These are phyloP conservation scores for Chaetomium fimeti DNA, from an alignment of 495 filamentous ascomycete species.

Conservation along the genomic window DNA sequence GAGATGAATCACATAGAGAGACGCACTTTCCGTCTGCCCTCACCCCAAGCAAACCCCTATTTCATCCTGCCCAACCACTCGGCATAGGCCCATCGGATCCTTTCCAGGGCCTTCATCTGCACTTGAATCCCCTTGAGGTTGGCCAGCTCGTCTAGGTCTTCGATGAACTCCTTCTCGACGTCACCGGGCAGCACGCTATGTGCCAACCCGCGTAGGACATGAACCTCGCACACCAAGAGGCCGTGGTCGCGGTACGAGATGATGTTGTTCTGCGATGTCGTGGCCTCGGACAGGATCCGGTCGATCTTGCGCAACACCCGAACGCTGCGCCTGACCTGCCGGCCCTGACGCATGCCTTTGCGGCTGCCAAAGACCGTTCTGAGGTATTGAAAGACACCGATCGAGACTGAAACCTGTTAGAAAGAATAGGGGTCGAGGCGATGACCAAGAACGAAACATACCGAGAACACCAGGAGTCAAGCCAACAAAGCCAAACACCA, in stretches of 20 bases:
- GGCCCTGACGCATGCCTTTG: slow-evolving; percentile 59
- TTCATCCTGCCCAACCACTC: slow-evolving; percentile 58
- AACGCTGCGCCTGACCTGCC: slow-evolving; percentile 62
- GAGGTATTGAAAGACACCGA: slow-evolving; percentile 72
- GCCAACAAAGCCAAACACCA: slow-evolving; percentile 94
- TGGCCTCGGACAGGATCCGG: slow-evolving; percentile 68
- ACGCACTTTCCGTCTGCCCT: not conserved
- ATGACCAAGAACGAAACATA: slow-evolving; percentile 14
- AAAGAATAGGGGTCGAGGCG: not conserved
- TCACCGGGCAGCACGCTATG: slow-evolving; percentile 61
- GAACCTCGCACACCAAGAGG: slow-evolving; percentile 81
- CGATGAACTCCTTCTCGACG: slow-evolving; percentile 75
- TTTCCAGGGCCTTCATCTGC: slow-evolving; percentile 72
- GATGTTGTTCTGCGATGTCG: slow-evolving; percentile 60
- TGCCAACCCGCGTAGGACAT: slow-evolving; percentile 69
- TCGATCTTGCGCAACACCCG: slow-evolving; percentile 80
- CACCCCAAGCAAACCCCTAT: not conserved
- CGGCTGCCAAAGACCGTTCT: slow-evolving; percentile 63
- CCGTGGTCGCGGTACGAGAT: slow-evolving; percentile 89
- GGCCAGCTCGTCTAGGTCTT: slow-evolving; percentile 79
- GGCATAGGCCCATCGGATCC: slow-evolving; percentile 84
- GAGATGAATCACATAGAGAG: not conserved
- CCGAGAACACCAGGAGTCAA: slow-evolving; percentile 80
- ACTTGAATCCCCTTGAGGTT: slow-evolving; percentile 72
- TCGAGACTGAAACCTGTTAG: slow-evolving; percentile 55